Conservation (phyloP, 208 protist species). For the Phytomonas sp. region DNA sequence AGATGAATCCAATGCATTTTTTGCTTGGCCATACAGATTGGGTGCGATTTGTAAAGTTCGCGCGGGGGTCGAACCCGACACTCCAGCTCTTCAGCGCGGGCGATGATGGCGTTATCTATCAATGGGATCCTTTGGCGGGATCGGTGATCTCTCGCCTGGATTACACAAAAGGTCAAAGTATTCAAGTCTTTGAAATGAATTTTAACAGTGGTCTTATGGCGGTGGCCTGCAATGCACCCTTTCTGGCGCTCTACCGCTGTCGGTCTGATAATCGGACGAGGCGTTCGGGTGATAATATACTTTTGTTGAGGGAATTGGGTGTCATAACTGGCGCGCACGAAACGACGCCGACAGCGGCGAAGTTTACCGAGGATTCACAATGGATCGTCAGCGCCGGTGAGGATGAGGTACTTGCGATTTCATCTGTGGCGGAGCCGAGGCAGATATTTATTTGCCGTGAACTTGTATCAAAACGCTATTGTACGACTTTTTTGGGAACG, state of each 20-base stretch:
- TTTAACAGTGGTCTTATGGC: conserved; percentile 56
- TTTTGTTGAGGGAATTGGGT: conserved; percentile 40
- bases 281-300: conserved; percentile 21
- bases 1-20: conserved; percentile 42
- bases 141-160: conserved; percentile 44
- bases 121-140: conserved; percentile 64
- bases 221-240: conserved; percentile 36
- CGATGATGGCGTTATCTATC: conserved; percentile 70
- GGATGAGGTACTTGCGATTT: conserved; percentile 67
- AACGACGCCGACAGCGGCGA: conserved; percentile 41
- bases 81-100: conserved; percentile 72
- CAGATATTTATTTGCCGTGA: conserved; percentile 42
- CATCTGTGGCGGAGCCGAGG: conserved; percentile 34
- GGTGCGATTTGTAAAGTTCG: conserved; percentile 77
- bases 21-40: conserved; percentile 73
- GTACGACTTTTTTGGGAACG: conserved; percentile 79
- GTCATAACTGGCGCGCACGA: conserved; percentile 52
- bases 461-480: conserved; percentile 59
- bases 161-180: conserved; percentile 47
- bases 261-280: conserved; percentile 21
- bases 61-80: conserved; percentile 15
- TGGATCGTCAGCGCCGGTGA: conserved; percentile 75
- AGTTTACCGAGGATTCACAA: conserved; percentile 59
- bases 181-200: conserved; percentile 74
- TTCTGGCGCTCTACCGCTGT: conserved; percentile 44